Conservation (phyloP, 805 yeast genomes). For the Wickerhamomyces silvicola region DNA sequence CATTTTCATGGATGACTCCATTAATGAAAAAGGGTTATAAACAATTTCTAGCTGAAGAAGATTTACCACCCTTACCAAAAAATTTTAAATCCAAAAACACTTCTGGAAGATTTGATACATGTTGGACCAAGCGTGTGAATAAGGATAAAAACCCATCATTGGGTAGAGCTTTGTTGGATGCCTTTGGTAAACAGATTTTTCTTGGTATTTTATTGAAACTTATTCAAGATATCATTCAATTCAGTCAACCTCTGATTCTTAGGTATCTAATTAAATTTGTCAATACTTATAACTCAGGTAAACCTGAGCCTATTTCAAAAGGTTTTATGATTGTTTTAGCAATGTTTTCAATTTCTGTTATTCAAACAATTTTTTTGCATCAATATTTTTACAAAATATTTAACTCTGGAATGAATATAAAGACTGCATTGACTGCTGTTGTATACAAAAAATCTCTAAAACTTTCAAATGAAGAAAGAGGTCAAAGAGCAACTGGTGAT, state of each 20-base stretch:
- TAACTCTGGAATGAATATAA: constrained; percentile 71
- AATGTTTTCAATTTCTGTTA: constrained; percentile 71
- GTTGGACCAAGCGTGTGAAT: constrained; percentile 60
- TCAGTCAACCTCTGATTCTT: constrained; percentile 78
- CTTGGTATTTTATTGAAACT: constrained; percentile 71
- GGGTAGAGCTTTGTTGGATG: constrained; percentile 48
- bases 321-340: constrained; percentile 71
- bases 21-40: constrained; percentile 75
- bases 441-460: constrained; percentile 64
- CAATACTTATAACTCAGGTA: constrained; percentile 35
- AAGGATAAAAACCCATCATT: constrained; percentile 44
- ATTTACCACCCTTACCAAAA: constrained; percentile 75
- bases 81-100: constrained; percentile 53
- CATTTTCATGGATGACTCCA: constrained; percentile 90
- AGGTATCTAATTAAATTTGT: constrained; percentile 58
- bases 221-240: constrained; percentile 73
- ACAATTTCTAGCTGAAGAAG: constrained; percentile 47
- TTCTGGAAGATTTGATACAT: constrained; percentile 40
- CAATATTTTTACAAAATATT: constrained; percentile 73
- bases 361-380: constrained; percentile 72
- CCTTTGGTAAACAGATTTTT: constrained; percentile 68
- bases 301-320: constrained; percentile 49
- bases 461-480: constrained; percentile 66
- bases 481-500: constrained; percentile 78
- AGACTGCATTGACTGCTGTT: constrained; percentile 59